These are phyloP conservation scores for Agaricus subrufescens DNA, from an alignment of 768 basidiomycete species.

Conservation along the genomic window DNA sequence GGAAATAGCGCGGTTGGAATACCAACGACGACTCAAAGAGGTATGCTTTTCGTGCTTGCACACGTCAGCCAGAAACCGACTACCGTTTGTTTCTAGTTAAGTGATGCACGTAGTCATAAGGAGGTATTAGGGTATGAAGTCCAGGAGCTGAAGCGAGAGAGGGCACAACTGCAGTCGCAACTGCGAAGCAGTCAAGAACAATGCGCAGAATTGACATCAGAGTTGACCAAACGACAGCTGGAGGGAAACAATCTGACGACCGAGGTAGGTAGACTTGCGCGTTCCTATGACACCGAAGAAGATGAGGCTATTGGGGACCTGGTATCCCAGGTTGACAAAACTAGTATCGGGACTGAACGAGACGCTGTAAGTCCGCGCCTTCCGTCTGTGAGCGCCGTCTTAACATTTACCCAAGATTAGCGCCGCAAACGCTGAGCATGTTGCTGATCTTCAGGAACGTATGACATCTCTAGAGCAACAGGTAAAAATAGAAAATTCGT, in stretches of 20 bases:
- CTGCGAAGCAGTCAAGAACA: background rate
- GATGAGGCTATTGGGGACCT: background rate
- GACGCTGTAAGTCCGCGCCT: background rate
- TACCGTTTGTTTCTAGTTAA: background rate
- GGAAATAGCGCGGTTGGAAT: conserved; percentile 12
- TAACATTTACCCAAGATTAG: background rate
- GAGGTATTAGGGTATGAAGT: background rate
- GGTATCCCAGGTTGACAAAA: conserved; percentile 2
- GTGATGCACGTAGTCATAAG: background rate
- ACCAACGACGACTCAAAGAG: conserved; percentile 6
- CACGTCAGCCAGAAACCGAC: background rate
- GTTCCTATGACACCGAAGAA: background rate
- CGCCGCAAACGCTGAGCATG: background rate
- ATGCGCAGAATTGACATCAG: background rate
- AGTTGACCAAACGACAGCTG: background rate
- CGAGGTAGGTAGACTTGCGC: background rate
- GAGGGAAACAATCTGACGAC: conserved; percentile 3
- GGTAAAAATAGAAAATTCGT: background rate
- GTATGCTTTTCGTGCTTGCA: background rate
- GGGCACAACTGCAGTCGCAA: conserved; percentile 1
- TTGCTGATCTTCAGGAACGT: conserved; percentile 4
- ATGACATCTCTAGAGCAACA: conserved; percentile 12
- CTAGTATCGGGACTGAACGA: background rate
- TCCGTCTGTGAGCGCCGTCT: background rate
- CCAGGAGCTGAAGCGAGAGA: conserved; percentile 4